These are phyloP conservation scores for Lactuca saligna DNA, from an alignment of 129 eudicot species.

Conservation along the genomic window DNA sequence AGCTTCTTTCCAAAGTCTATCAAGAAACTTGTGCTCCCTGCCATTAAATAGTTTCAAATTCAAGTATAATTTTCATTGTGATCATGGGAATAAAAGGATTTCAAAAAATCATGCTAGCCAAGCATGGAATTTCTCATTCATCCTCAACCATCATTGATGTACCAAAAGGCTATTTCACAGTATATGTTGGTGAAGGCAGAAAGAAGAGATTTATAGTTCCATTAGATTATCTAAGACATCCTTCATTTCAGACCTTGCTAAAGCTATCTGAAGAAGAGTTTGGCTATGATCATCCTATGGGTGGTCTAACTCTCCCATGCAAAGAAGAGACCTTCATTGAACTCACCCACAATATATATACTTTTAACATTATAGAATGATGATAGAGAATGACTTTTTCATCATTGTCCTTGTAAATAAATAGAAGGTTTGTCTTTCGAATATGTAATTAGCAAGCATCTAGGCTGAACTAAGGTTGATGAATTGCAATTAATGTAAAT, in stretches of 20 bases:
- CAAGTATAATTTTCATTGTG: not conserved
- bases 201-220: constrained; percentile 26
- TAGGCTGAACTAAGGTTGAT: too few species aligned
- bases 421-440: too few species aligned
- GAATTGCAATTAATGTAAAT: too few species aligned
- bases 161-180: constrained; percentile 20
- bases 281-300: constrained; percentile 32
- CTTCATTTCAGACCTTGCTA: constrained; percentile 20
- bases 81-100: constrained; percentile 13
- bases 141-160: not conserved
- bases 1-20: not conserved
- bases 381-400: not conserved
- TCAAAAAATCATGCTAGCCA: constrained; percentile 7
- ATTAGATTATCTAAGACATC: constrained; percentile 20
- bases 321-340: constrained; percentile 37
- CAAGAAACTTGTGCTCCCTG: not conserved
- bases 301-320: constrained; percentile 38
- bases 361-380: not conserved
- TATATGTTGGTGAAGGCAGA: constrained; percentile 27
- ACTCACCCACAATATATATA: constrained; percentile 7
- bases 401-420: too few species aligned
- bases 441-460: too few species aligned
- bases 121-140: not conserved
- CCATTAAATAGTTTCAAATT: not conserved
- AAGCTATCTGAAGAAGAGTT: constrained; percentile 16